A percentile compares a stretch with the other conserved stretches of the same genome.
Evolutionary conservation across 805 yeast species (phyloP).

Genomic region (Ascoidea rubescens): DNA sequence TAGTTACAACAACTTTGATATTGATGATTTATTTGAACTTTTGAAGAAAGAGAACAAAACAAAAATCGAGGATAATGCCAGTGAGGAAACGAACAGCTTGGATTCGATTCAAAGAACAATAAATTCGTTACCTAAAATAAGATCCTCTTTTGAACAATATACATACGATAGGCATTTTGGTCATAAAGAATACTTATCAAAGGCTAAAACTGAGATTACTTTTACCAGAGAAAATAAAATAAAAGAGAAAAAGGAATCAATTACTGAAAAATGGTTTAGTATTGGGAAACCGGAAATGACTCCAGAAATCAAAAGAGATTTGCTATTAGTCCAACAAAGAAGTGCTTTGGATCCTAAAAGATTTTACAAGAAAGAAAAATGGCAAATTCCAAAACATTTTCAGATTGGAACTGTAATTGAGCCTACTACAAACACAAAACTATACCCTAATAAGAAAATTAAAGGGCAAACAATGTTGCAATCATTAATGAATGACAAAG

Average conservation of each 20-base stretch:
- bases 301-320: slow-evolving; percentile 58
- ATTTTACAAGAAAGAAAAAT: slow-evolving; percentile 79
- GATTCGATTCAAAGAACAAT: background rate
- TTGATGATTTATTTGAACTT: background rate
- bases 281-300: slow-evolving; percentile 69
- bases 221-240: background rate
- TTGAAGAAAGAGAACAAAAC: background rate
- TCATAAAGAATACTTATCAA: background rate
- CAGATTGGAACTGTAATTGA: slow-evolving; percentile 83
- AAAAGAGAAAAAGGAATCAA: background rate
- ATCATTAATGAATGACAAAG: slow-evolving; percentile 64
- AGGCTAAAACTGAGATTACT: background rate
- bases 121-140: background rate
- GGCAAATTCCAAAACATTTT: slow-evolving; percentile 66
- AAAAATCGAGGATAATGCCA: too few species aligned
- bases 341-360: slow-evolving; percentile 90
- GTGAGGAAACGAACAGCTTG: background rate
- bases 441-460: slow-evolving; percentile 52
- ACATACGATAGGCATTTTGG: background rate
- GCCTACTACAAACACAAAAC: slow-evolving; percentile 64
- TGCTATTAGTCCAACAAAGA: slow-evolving; percentile 70
- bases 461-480: slow-evolving; percentile 72
- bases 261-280: slow-evolving; percentile 62
- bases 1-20: too few species aligned
- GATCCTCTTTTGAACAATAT: background rate